These are phyloP conservation scores for Pseudogymnoascus sp. DNA, from an alignment of 2,329 filamentous ascomycete genomes.

Conservation along the genomic window DNA sequence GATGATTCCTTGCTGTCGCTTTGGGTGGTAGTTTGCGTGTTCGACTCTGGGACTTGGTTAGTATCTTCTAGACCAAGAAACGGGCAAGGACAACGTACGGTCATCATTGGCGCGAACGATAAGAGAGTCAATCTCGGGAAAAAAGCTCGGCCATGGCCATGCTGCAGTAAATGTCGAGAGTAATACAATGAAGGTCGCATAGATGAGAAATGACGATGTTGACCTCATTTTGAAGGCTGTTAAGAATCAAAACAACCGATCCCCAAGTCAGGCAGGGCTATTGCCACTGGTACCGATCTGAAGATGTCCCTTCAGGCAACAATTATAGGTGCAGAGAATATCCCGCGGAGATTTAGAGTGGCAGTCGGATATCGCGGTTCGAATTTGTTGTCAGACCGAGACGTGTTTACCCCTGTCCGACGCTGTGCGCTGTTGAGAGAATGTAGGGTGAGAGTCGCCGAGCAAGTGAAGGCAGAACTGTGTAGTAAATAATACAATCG, in stretches of 20 bases:
- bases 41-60: neutral
- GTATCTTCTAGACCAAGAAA: neutral
- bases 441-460: neutral
- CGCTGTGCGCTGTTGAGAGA: neutral
- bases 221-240: neutral
- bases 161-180: constrained; percentile 35
- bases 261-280: neutral
- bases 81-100: neutral
- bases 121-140: constrained; percentile 45
- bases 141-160: constrained; percentile 50
- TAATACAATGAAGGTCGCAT: constrained; percentile 45
- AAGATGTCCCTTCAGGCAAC: neutral
- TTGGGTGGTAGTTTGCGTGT: neutral
- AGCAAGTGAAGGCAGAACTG: constrained; percentile 11
- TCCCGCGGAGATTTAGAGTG: neutral
- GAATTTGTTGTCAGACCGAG: neutral
- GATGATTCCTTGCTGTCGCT: neutral
- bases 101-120: constrained; percentile 32
- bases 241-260: neutral
- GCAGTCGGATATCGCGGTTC: neutral
- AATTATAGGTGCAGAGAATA: neutral
- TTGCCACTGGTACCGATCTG: neutral
- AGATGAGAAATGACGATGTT: constrained; percentile 37
- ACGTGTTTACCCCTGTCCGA: constrained; percentile 4
- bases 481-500: neutral